Evolutionary conservation across 768 basidiomycete species (phyloP).

Genomic region (Boletus pseudo-olivaceus): DNA sequence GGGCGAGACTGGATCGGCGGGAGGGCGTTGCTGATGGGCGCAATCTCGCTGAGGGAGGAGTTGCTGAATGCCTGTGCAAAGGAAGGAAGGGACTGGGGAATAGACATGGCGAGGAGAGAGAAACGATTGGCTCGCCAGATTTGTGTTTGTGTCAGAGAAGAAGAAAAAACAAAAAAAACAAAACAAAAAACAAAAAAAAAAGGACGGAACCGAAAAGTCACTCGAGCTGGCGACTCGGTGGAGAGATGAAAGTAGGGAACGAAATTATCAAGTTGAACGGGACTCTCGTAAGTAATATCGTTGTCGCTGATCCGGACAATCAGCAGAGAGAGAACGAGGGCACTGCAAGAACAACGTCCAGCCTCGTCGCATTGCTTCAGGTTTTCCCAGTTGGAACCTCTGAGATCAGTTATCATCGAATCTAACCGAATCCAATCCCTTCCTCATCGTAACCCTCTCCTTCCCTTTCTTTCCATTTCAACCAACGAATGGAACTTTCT

Average conservation of each 20-base stretch:
- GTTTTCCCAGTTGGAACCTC: not conserved
- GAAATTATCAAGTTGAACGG: not conserved
- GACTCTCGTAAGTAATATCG: constrained; percentile 4
- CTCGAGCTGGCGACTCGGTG: not conserved
- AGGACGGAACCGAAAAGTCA: constrained; percentile 19
- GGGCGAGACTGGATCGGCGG: constrained; percentile 57
- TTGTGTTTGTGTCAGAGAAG: not conserved
- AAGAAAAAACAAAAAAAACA: not conserved
- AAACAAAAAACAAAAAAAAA: not conserved
- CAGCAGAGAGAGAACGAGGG: not conserved
- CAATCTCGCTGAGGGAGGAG: constrained; percentile 50
- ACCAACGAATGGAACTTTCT: too few species aligned
- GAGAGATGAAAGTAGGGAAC: not conserved
- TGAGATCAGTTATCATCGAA: not conserved
- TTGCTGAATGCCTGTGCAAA: constrained; percentile 73
- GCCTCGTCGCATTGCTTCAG: not conserved
- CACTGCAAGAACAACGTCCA: not conserved
- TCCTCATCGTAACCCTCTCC: not conserved
- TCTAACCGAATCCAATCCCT: not conserved
- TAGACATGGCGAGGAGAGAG: constrained; percentile 35
- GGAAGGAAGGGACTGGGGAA: constrained; percentile 67
- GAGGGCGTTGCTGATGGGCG: constrained; percentile 51
- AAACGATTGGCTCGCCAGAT: not conserved
- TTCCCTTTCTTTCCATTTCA: too few species aligned
- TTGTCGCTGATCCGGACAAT: not conserved